Evolutionary conservation across 164 flowering plant genomes (phyloP).

Genomic region (Berberis vulgaris): DNA sequence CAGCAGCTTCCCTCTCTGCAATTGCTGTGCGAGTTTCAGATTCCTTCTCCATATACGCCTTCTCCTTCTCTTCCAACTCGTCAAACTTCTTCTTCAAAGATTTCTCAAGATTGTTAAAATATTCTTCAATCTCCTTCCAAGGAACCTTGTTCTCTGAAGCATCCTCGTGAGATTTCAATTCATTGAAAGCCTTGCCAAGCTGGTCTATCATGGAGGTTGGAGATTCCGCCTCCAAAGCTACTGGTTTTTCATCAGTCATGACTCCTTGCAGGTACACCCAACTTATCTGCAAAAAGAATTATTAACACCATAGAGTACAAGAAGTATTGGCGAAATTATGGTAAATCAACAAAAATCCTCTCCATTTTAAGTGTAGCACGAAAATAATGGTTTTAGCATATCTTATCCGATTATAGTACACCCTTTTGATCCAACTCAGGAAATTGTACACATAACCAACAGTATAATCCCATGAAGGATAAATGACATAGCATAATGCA

Average conservation of each 20-base stretch:
- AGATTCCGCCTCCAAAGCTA: constrained; percentile 12
- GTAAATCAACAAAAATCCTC: no score
- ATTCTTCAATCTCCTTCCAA: constrained; percentile 50
- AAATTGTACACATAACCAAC: no score
- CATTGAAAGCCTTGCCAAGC: constrained; percentile 40
- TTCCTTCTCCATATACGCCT: constrained; percentile 38
- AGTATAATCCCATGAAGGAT: no score
- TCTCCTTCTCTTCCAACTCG: constrained; percentile 49
- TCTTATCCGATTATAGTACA: no score
- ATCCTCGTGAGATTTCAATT: constrained; percentile 30
- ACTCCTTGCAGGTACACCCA: neutral
- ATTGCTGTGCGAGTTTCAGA: constrained; percentile 24
- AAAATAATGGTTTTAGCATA: no score
- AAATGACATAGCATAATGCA: no score
- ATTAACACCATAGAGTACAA: no score
- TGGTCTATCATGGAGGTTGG: constrained; percentile 35
- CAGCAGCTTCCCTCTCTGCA: constrained; percentile 43
- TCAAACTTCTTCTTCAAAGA: constrained; percentile 28
- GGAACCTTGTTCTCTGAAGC: constrained; percentile 25
- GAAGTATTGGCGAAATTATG: no score
- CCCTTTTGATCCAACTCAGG: no score
- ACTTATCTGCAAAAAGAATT: no score
- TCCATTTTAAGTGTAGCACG: no score
- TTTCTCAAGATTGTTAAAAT: constrained; percentile 36
- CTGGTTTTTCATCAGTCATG: constrained; percentile 21